phyloP scores from a whole-genome alignment of 768 basidiomycete genomes.

The Hygrophorus pudorinus region DNA sequence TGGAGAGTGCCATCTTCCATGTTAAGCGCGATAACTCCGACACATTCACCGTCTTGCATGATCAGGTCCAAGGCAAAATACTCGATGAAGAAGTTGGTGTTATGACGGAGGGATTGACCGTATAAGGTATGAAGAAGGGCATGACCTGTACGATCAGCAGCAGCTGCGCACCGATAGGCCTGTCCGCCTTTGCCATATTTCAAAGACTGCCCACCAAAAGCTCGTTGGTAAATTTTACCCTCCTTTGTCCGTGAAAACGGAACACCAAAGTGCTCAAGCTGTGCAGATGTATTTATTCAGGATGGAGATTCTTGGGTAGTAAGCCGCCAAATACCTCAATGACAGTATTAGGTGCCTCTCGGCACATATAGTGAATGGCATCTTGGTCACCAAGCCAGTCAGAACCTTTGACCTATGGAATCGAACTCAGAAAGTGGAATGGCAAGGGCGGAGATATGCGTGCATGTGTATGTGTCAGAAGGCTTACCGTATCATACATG shows the following conservation, averaged over 20 bases:
- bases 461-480: slow-evolving; percentile 1
- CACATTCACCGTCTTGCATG: slow-evolving; percentile 98
- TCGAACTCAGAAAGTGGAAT: slow-evolving; percentile 9
- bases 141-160: slow-evolving; percentile 97
- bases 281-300: slow-evolving; percentile 6
- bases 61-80: slow-evolving; percentile 99
- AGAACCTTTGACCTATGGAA: slow-evolving; percentile 89
- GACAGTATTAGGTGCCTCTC: slow-evolving; percentile 90
- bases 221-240: slow-evolving; percentile 99
- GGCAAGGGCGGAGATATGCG: too few relatives aligned
- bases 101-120: slow-evolving; percentile 96
- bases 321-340: slow-evolving; percentile 54
- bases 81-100: slow-evolving; percentile 99
- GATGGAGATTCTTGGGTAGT: neutral
- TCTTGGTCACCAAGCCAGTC: slow-evolving; percentile 99
- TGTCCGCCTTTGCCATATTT: slow-evolving; percentile 98
- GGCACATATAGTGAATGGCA: slow-evolving; percentile 99
- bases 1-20: slow-evolving; percentile 99
- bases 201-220: slow-evolving; percentile 96
- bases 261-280: slow-evolving; percentile 98
- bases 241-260: slow-evolving; percentile 98
- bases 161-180: slow-evolving; percentile 97
- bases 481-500: slow-evolving; percentile 82
- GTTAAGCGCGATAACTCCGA: slow-evolving; percentile 97
- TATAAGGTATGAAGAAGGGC: slow-evolving; percentile 98